Evolutionary conservation across 306 rosid genomes (phyloP), one percentile per base, ranked within the genome.

Genomic region (Vigna trinervia): DNA sequence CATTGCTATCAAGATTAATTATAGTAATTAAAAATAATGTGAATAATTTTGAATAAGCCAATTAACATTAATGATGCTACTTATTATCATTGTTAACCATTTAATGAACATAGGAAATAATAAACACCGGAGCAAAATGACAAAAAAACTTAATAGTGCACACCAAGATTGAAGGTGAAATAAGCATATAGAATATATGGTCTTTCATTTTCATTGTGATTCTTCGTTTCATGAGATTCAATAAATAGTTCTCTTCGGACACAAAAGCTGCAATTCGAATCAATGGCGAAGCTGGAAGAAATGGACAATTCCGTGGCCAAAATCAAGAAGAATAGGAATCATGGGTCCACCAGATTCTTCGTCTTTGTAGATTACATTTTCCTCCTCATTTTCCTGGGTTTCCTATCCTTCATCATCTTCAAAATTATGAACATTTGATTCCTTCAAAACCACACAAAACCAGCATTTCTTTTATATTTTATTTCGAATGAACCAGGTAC

Each of bases 301-400:
- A 38, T 87, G 57, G 84, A 74, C 70, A 84, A 84, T 26, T 69
- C 85, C 32, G 69, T 9, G 36, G 74, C 59, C 79, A 82, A 56
- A 36, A 83, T 28, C 80, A 75, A 82, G 74, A 80, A 87, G 73
- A 82, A 87, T 17, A 82, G 87, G 83, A 91, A 87, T 66, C 94
- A 91, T 11, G 90, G 94, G 4, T 91, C 94, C 0, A 79, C 86
- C 47, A 30, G 60, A 43, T 81, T 94, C 83, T 94, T 94, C 56
- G 90, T 91, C 46, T 79, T 91, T 65, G 87, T 91, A 6, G 97
- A 91, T 80, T 88, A 94, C 80, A 86, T 94, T 41, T 94, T 88
- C 82, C 84, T 94, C 53, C 73, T 84, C 2, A 53, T 88, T 45
- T 91, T 90, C 73, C 60, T 94, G 12, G 89, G 53, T 14, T 81